Base-by-base conservation (phyloP, 169 alveolate species). In the Amoebophrya sp. region DNA sequence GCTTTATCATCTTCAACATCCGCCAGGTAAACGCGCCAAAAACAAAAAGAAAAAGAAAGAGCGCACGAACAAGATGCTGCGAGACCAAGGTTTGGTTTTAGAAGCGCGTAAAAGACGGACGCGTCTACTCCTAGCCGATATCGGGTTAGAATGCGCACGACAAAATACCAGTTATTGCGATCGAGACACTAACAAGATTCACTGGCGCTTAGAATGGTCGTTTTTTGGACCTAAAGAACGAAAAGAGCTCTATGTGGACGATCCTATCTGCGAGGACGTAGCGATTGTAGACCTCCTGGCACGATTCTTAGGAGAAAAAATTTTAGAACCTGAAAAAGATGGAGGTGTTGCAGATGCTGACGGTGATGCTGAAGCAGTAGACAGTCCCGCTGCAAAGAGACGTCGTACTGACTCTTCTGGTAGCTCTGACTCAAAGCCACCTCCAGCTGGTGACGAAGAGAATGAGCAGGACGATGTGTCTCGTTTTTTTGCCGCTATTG, bases 191-290 rank as follows among this genome's bases (percentile, higher is more conserved):
- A 36, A 36, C 33, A 65, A 65, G 33, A 65, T 65, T 36, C 83
- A 65, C 83, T 65, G 83, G 83, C 83, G 83, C 38, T 26, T 65
- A 36, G 83, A 65, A 36, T 65, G 83, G 83, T 12, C 83, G 36
- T 65, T 65, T 26, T 65, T 65, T 36, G 83, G 83, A 0, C 10
- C 10, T 1, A 65, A 65, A 1, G 83, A 6, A 10, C 10, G 26
- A 26, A 65, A 65, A 26, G 83, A 65, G 83, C 38, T 65, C 38
- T 65, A 6, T 36, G 2, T 12, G 2, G 83, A 65, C 83, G 83
- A 65, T 29, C 83, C 83, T 1, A 36, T 65, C 38, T 1, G 26
- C n/a, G 83, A 65, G 26, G 83, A 65, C n/a, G 26, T 18, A 10
- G n/a, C 2, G 36, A 36, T 65, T 1, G 2, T 0, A 36, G 83